Base-by-base conservation (phyloP, 108 stramenopile species). In the Phaeodactylum tricornutum region DNA sequence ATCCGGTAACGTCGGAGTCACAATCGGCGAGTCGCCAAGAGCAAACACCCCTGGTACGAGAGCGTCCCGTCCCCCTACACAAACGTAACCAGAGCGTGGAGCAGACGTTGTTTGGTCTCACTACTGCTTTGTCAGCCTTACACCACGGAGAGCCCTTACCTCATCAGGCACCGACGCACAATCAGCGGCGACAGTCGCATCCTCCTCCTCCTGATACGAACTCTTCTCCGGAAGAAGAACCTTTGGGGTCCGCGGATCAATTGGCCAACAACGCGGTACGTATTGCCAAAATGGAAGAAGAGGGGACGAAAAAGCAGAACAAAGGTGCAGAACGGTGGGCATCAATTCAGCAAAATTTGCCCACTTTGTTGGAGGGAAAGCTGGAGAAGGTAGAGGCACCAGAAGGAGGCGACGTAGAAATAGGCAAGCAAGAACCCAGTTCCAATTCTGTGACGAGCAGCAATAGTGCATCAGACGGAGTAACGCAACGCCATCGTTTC, bases 91-190 rank as follows among this genome's bases (percentile, higher is more conserved):
- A 24, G 44, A 45, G 20, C 24, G 22, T 45, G 44, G 44, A 45
- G 44, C 22, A 17, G 24, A 45, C 44, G 3, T 45, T 45, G 20
- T 21, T 25, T 21, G 44, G 44, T 15, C 26, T 45, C 24, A 45
- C 44, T 4, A 17, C 23, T 4, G 44, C 44, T 25, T 26, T 45
- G 44, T 17, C 44, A 8, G 44, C 44, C 3, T 22, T 45, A n/a
- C 44, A 45, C 26, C 22, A n/a, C n/a, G n/a, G n/a, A n/a, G n/a
- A n/a, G n/a, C n/a, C n/a, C n/a, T n/a, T n/a, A n/a, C n/a, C n/a
- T n/a, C n/a, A n/a, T n/a, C n/a, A n/a, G n/a, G n/a, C n/a, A n/a
- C n/a, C n/a, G n/a, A n/a, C n/a, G n/a, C n/a, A n/a, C n/a, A n/a
- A n/a, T n/a, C n/a, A n/a, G n/a, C n/a, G n/a, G n/a, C n/a, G n/a